phyloP scores from a whole-genome alignment of 1,284 basidiomycete genomes.

The Irpex lacteus region DNA sequence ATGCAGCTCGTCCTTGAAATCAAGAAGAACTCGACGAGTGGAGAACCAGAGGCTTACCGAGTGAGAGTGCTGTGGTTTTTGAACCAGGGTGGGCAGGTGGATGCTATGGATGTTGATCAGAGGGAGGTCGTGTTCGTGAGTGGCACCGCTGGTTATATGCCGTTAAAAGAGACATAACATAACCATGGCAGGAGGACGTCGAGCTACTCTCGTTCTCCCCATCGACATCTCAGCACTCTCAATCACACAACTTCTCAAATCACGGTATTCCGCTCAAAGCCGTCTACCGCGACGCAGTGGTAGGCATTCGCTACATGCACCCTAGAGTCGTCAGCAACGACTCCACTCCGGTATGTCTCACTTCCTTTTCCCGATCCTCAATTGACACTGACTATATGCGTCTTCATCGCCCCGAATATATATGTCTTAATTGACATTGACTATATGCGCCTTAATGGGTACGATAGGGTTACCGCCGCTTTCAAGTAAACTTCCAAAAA shows the following conservation, averaged over 20 bases:
- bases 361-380: background rate
- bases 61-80: slow-evolving; percentile 64
- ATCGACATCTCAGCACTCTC: slow-evolving; percentile 28
- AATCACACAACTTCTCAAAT: slow-evolving; percentile 19
- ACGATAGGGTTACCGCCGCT: slow-evolving; percentile 60
- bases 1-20: slow-evolving; percentile 63
- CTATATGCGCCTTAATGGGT: slow-evolving; percentile 10
- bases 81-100: slow-evolving; percentile 29
- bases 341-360: slow-evolving; percentile 37
- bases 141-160: background rate
- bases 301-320: slow-evolving; percentile 71
- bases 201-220: slow-evolving; percentile 66
- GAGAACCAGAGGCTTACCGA: slow-evolving; percentile 56
- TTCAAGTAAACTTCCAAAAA: slow-evolving; percentile 66
- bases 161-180: background rate
- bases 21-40: slow-evolving; percentile 41
- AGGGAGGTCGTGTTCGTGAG: slow-evolving; percentile 59
- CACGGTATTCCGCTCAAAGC: slow-evolving; percentile 70
- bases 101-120: slow-evolving; percentile 37
- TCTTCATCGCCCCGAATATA: background rate
- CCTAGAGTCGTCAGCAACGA: slow-evolving; percentile 37
- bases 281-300: slow-evolving; percentile 66
- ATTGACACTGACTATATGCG: slow-evolving; percentile 10
- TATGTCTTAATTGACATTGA: background rate
- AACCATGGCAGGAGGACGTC: slow-evolving; percentile 59